phyloP scores from a whole-genome alignment of 2,329 filamentous ascomycete species.

The Furcasterigmium sp. region DNA sequence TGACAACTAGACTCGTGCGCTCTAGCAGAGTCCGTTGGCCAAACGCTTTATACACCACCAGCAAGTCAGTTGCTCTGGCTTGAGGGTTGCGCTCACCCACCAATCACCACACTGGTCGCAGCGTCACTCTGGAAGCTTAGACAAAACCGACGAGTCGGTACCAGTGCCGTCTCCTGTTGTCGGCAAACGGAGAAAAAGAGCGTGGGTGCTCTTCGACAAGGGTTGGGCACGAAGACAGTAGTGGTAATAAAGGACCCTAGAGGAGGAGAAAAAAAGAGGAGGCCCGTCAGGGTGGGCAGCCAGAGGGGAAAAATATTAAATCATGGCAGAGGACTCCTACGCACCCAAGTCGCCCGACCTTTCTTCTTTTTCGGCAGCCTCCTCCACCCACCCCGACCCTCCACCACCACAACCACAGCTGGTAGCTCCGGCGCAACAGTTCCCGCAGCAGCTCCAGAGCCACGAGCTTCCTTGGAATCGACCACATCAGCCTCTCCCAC shows the following conservation, averaged over 20 bases:
- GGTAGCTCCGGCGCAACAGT: slow-evolving; percentile 13
- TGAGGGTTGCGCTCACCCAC: too few relatives aligned
- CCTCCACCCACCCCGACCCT: slow-evolving; percentile 20
- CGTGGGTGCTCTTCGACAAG: not conserved
- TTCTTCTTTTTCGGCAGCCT: slow-evolving; percentile 42
- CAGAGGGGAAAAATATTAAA: slow-evolving; percentile 14
- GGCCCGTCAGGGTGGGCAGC: not conserved
- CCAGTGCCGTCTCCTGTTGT: not conserved
- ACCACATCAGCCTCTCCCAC: slow-evolving; percentile 11
- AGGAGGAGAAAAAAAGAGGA: not conserved
- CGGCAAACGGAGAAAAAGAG: not conserved
- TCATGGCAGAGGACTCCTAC: slow-evolving; percentile 48
- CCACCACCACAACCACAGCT: slow-evolving; percentile 20
- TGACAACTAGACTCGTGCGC: too few relatives aligned
- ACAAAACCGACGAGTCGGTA: too few relatives aligned
- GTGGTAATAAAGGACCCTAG: not conserved
- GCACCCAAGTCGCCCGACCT: slow-evolving; percentile 56
- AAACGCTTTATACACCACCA: too few relatives aligned
- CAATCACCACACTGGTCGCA: too few relatives aligned
- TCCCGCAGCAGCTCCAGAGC: slow-evolving; percentile 15
- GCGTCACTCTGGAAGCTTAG: too few relatives aligned
- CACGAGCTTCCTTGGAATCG: slow-evolving; percentile 17
- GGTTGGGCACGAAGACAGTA: not conserved
- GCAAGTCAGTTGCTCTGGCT: too few relatives aligned
- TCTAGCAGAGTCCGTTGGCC: too few relatives aligned